Base-by-base conservation (phyloP, 306 rosid genomes). In the Glycyrrhiza uralensis region DNA sequence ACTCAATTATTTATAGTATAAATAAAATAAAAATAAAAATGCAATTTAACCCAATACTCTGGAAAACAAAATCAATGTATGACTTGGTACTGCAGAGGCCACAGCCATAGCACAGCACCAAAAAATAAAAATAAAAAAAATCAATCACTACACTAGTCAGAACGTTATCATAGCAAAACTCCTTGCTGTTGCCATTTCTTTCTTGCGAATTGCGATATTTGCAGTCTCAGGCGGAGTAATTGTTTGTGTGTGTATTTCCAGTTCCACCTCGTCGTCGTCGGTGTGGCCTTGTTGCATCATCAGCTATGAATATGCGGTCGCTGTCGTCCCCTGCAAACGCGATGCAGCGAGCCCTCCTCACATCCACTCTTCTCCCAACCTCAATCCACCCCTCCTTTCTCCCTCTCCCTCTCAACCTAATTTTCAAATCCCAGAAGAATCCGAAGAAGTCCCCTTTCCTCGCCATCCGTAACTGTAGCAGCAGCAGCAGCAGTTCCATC, bases 401-500 rank as follows among this genome's bases (percentile, higher is more conserved):
- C 38, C 54, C 52, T 42, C 87, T 15, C 62, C 12, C 32, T 36
- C 63, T 24, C 42, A 50, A 51, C 52, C 85, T 87, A 18, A 5
- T 78, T 35, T 80, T 75, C 74, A 76, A 66, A 66, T 51, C 36
- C 13, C 23, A 20, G 0, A 63, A 19, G 3, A 35, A 20, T 22
- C 28, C 15, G 0, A 61, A 74, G 1, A 84, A 74, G 1, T 33
- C 36, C 38, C 73, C 64, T 15, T 70, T 49, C 39, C 72, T 72
- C 12, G 17, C 84, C 2, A 35, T 84, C 35, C 80, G 91, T 4
- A 87, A 42, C 51, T 93, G 92, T n/a, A n/a, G n/a, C n/a, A n/a
- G n/a, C n/a, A n/a, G n/a, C n/a, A n/a, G n/a, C n/a, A n/a, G n/a
- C 85, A 33, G 86, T 75, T 81, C 92, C 68, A 62, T 94, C 83